phyloP scores from a whole-genome alignment of 2,329 filamentous ascomycete genomes.

The Beauveria brongniartii region DNA sequence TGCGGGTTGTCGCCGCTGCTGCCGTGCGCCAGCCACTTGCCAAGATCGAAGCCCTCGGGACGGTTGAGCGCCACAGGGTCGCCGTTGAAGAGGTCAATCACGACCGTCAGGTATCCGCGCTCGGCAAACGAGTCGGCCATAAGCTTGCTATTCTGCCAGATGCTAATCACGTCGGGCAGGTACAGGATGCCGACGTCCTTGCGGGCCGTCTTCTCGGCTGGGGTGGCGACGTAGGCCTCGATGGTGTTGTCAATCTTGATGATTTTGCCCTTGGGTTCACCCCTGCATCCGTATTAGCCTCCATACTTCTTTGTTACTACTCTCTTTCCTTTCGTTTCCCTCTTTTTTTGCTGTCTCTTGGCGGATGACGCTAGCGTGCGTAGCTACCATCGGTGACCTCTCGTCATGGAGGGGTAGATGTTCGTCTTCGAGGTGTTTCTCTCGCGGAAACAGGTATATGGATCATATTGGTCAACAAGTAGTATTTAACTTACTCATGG shows the following conservation, averaged over 20 bases:
- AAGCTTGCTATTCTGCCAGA: conserved; percentile 33
- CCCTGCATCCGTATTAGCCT: conserved; percentile 26
- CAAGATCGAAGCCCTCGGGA: conserved; percentile 23
- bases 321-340: neutral
- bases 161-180: conserved; percentile 30
- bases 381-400: neutral
- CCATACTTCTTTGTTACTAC: neutral
- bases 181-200: conserved; percentile 26
- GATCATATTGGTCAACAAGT: neutral
- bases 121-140: conserved; percentile 33
- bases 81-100: conserved; percentile 31
- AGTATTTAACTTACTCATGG: conserved; percentile 38
- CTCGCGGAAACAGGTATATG: neutral
- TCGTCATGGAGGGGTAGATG: neutral
- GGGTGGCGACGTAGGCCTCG: conserved; percentile 17
- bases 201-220: conserved; percentile 16
- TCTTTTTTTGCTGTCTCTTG: neutral
- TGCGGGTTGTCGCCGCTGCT: conserved; percentile 40
- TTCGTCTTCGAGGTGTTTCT: neutral
- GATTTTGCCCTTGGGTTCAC: conserved; percentile 36
- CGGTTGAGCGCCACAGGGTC: conserved; percentile 22
- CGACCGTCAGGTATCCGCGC: conserved; percentile 30
- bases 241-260: conserved; percentile 32
- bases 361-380: neutral
- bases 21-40: conserved; percentile 31